Evolutionary conservation across 2,329 filamentous ascomycete species (phyloP).

Genomic region (Teratosphaeria nubilosa): DNA sequence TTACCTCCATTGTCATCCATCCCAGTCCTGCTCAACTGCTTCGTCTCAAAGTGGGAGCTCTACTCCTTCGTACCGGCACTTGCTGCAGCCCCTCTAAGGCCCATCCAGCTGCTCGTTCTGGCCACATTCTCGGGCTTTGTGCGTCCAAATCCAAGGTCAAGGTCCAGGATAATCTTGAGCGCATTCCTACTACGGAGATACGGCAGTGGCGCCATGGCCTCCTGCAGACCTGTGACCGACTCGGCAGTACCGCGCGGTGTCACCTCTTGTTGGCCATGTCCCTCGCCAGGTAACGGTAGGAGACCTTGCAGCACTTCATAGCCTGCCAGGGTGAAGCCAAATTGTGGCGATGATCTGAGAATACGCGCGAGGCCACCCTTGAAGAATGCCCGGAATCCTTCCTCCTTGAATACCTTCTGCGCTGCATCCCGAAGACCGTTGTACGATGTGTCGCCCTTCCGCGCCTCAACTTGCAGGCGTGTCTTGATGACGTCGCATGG

Average conservation of each 20-base stretch:
- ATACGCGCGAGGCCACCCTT: conserved; percentile 96
- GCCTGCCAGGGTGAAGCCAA: conserved; percentile 91
- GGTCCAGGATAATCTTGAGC: conserved; percentile 86
- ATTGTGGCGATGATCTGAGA: conserved; percentile 88
- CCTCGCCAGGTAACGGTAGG: conserved; percentile 65
- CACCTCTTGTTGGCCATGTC: conserved; percentile 41
- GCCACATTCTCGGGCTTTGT: not conserved
- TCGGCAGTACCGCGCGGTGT: conserved; percentile 47
- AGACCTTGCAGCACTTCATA: conserved; percentile 83
- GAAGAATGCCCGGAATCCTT: conserved; percentile 95
- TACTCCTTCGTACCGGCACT: not conserved
- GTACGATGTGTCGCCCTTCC: conserved; percentile 87
- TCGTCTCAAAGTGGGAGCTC: not conserved
- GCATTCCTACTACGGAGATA: conserved; percentile 75
- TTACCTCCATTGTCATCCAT: not conserved
- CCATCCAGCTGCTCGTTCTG: not conserved
- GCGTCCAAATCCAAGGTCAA: conserved; percentile 81
- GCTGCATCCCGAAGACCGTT: conserved; percentile 80
- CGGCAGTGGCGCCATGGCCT: conserved; percentile 53
- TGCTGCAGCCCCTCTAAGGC: not conserved
- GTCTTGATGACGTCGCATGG: conserved; percentile 99
- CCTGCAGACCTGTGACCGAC: conserved; percentile 52
- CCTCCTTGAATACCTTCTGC: conserved; percentile 71
- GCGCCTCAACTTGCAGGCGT: conserved; percentile 88
- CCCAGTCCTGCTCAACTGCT: not conserved